Conservation (phyloP, 2,329 filamentous ascomycete genomes). For the Aureobasidium namibiae region DNA sequence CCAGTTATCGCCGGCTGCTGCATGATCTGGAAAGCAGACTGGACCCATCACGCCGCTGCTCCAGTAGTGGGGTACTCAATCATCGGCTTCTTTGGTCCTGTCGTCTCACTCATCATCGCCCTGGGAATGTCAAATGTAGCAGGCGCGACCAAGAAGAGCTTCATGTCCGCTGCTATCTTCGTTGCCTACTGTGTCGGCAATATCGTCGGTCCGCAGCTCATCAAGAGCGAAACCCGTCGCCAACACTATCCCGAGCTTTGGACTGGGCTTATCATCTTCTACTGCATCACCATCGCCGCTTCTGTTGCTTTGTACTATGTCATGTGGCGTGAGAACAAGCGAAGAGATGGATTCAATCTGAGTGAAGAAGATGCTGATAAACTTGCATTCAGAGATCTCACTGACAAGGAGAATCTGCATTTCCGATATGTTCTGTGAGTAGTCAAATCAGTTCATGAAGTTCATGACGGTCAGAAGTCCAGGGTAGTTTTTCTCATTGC, state of each 20-base stretch:
- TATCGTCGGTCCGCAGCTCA: slow-evolving; percentile 65
- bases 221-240: slow-evolving; percentile 56
- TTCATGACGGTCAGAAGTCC: too few species aligned
- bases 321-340: slow-evolving; percentile 51
- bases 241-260: slow-evolving; percentile 65
- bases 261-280: slow-evolving; percentile 60
- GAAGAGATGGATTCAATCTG: slow-evolving; percentile 39
- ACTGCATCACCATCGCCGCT: slow-evolving; percentile 57
- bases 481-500: background rate
- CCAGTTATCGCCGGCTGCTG: slow-evolving; percentile 67
- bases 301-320: slow-evolving; percentile 51
- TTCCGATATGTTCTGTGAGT: slow-evolving; percentile 40
- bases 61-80: slow-evolving; percentile 65
- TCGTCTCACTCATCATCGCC: slow-evolving; percentile 54
- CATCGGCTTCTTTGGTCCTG: slow-evolving; percentile 64
- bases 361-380: slow-evolving; percentile 56
- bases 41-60: slow-evolving; percentile 56
- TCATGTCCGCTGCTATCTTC: slow-evolving; percentile 66
- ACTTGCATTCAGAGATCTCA: slow-evolving; percentile 51
- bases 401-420: slow-evolving; percentile 49
- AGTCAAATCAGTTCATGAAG: background rate
- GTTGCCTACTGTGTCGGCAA: slow-evolving; percentile 70
- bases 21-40: slow-evolving; percentile 62
- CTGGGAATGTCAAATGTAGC: slow-evolving; percentile 61
- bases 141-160: slow-evolving; percentile 69